A percentile compares a stretch with the other conserved stretches of the same genome.
phyloP scores from a whole-genome alignment of 768 basidiomycete genomes.

The Kwoniella sp. region DNA sequence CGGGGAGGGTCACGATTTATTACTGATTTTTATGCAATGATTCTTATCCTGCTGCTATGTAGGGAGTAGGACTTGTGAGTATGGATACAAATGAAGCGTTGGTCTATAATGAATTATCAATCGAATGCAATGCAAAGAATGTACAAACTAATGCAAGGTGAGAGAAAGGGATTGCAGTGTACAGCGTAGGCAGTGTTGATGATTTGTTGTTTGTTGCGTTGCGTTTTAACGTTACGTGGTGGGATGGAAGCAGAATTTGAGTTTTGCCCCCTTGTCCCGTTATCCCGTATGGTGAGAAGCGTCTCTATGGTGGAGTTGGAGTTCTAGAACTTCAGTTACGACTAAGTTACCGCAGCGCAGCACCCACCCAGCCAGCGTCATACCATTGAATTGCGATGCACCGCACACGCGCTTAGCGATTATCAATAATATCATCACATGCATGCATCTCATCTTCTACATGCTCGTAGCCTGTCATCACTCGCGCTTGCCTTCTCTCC shows the following conservation, averaged over 20 bases:
- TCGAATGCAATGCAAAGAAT: neutral
- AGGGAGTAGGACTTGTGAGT: neutral
- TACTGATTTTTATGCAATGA: too few relatives aligned
- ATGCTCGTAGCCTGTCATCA: neutral
- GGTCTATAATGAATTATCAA: neutral
- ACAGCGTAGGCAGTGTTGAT: neutral
- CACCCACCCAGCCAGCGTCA: too few relatives aligned
- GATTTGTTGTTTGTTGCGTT: neutral
- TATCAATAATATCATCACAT: too few relatives aligned
- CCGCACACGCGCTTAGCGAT: too few relatives aligned
- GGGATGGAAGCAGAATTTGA: neutral
- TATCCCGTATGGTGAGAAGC: neutral
- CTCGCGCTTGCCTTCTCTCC: neutral
- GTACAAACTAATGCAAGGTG: neutral
- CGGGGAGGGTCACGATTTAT: too few relatives aligned
- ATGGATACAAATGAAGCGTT: neutral
- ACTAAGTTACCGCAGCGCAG: too few relatives aligned
- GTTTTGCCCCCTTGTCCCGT: constrained; percentile 1
- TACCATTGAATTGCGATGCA: too few relatives aligned
- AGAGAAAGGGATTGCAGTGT: neutral
- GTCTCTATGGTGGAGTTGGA: too few relatives aligned
- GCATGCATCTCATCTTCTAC: neutral
- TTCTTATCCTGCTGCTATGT: too few relatives aligned
- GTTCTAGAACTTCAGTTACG: too few relatives aligned
- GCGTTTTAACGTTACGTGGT: neutral